A percentile compares a stretch with the other conserved stretches of the same genome.
Evolutionary conservation across 2,329 filamentous ascomycete genomes (phyloP).

Genomic region (Fusarium virguliforme): DNA sequence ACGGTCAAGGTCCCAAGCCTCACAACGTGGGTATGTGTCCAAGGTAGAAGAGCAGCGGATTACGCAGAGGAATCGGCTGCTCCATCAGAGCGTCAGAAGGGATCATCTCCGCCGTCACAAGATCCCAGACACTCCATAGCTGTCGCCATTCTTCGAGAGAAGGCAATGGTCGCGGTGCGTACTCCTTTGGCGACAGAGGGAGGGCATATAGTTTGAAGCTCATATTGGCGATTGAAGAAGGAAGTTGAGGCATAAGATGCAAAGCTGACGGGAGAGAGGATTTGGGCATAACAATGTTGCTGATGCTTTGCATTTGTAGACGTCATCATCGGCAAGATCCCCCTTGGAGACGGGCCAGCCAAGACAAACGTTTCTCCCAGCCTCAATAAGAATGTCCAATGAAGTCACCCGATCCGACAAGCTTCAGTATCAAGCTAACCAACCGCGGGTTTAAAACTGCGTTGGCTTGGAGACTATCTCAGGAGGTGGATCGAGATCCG

Average conservation of each 20-base stretch:
- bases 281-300: no score
- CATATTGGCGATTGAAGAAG: background rate
- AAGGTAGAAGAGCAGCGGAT: conserved; percentile 35
- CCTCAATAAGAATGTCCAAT: background rate
- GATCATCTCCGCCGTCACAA: conserved; percentile 35
- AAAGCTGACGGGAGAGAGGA: rapidly evolving
- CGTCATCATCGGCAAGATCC: background rate
- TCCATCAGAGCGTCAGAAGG: conserved; percentile 28
- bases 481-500: conserved; percentile 4
- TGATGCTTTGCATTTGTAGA: background rate
- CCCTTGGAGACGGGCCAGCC: background rate
- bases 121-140: conserved; percentile 39
- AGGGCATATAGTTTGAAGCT: conserved; percentile 62
- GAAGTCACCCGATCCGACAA: background rate
- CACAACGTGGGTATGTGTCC: conserved; percentile 41
- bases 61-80: conserved; percentile 35
- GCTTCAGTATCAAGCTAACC: background rate
- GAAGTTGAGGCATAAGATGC: background rate
- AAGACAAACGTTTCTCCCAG: background rate
- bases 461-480: conserved; percentile 4
- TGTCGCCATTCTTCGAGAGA: conserved; percentile 38
- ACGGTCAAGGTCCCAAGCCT: background rate
- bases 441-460: background rate
- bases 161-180: conserved; percentile 31
- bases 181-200: conserved; percentile 16